Conservation (phyloP, 2,329 filamentous ascomycete species). For the Xylariaceae sp. region DNA sequence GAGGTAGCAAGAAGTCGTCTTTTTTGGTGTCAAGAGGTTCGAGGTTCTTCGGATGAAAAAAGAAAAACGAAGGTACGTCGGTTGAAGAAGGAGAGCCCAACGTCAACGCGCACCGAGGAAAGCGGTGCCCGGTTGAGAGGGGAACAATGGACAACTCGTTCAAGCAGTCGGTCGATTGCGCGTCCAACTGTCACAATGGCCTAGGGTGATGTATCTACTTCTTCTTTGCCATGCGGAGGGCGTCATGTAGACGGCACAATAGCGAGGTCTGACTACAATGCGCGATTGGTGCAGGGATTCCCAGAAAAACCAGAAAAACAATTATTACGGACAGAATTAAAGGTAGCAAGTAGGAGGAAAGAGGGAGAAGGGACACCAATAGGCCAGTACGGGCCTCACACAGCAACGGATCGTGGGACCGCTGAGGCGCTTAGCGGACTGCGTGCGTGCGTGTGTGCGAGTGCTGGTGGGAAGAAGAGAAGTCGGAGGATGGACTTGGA, state of each 20-base stretch:
- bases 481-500: slow-evolving; percentile 10
- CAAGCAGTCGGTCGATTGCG: slow-evolving; percentile 6
- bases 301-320: slow-evolving; percentile 17
- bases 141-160: slow-evolving; percentile 3
- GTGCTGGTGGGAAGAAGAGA: slow-evolving; percentile 16
- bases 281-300: slow-evolving; percentile 12
- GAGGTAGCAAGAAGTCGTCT: background rate
- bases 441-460: slow-evolving; percentile 20
- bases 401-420: slow-evolving; percentile 26
- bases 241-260: slow-evolving; percentile 1
- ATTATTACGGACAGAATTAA: slow-evolving; percentile 18
- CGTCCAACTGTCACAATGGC: background rate
- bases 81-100: slow-evolving; percentile 27
- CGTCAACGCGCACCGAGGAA: slow-evolving; percentile 11
- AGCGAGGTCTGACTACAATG: slow-evolving; percentile 7
- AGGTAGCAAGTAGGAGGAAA: slow-evolving; percentile 17
- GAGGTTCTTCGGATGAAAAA: slow-evolving; percentile 23
- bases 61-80: slow-evolving; percentile 31
- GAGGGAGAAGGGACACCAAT: slow-evolving; percentile 13
- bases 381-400: slow-evolving; percentile 10
- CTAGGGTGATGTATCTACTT: too few relatives aligned
- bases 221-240: too few relatives aligned
- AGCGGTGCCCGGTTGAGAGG: slow-evolving; percentile 7
- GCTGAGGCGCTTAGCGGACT: slow-evolving; percentile 17
- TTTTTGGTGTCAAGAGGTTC: background rate